These are phyloP conservation scores for Monosporascus sp. DNA, from an alignment of 2,329 filamentous ascomycete species.

Conservation along the genomic window DNA sequence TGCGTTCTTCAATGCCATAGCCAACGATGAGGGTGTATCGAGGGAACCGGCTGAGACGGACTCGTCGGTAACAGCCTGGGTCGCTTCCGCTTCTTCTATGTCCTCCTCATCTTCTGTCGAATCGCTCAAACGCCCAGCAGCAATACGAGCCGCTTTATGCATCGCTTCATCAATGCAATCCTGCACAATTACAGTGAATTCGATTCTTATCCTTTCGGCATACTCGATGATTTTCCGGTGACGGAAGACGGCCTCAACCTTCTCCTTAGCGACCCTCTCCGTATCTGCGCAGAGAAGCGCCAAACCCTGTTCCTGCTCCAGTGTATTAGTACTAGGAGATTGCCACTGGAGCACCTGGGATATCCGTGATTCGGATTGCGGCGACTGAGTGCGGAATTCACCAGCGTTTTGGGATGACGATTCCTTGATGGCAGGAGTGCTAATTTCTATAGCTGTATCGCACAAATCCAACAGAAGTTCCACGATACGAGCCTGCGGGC, in stretches of 20 bases:
- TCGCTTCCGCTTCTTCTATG: slow-evolving; percentile 33
- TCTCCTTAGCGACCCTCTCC: slow-evolving; percentile 74
- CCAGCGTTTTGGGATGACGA: slow-evolving; percentile 59
- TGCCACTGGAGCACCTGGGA: slow-evolving; percentile 96
- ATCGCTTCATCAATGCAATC: slow-evolving; percentile 93
- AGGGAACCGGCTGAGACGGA: slow-evolving; percentile 53
- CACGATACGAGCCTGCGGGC: slow-evolving; percentile 87
- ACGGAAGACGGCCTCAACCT: slow-evolving; percentile 88
- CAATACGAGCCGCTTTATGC: slow-evolving; percentile 82
- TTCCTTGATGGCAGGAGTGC: slow-evolving; percentile 88
- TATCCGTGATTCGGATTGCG: slow-evolving; percentile 91
- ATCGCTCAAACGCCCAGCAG: slow-evolving; percentile 77
- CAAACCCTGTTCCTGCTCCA: slow-evolving; percentile 90
- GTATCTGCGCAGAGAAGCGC: slow-evolving; percentile 86
- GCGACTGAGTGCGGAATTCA: slow-evolving; percentile 88
- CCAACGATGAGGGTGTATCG: slow-evolving; percentile 52
- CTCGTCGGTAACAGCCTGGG: slow-evolving; percentile 43
- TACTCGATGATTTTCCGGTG: slow-evolving; percentile 94
- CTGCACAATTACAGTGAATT: slow-evolving; percentile 88
- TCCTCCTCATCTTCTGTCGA: slow-evolving; percentile 59
- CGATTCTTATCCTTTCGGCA: slow-evolving; percentile 87
- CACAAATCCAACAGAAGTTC: slow-evolving; percentile 92
- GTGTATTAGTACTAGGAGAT: slow-evolving; percentile 81
- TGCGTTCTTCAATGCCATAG: slow-evolving; percentile 46
- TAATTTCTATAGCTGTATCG: slow-evolving; percentile 93